A percentile compares a stretch with the other conserved stretches of the same genome.
Evolutionary conservation across 306 rosid genomes (phyloP).

Genomic region (Prunus mongolica): DNA sequence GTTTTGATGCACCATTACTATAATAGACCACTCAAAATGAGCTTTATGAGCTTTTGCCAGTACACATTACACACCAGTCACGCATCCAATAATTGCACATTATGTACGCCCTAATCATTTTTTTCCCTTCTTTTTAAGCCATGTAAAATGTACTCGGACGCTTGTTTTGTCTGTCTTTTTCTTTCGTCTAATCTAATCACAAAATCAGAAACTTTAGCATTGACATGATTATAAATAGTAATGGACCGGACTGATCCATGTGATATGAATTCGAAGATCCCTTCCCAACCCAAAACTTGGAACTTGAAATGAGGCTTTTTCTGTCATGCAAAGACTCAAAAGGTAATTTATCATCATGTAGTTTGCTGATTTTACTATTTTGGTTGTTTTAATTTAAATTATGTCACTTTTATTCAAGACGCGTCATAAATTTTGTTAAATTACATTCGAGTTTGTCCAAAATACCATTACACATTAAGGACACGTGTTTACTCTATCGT

Average conservation of each 20-base stretch:
- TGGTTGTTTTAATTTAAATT: too few species aligned
- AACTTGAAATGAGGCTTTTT: neutral
- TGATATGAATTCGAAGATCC: neutral
- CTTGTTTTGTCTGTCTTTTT: neutral
- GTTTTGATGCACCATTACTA: neutral
- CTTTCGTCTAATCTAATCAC: slow-evolving; percentile 5
- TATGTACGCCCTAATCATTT: neutral
- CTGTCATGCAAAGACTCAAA: too few species aligned
- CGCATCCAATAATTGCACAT: slow-evolving; percentile 5
- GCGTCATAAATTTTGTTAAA: too few species aligned
- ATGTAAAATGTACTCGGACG: neutral
- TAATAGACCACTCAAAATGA: neutral
- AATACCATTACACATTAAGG: too few species aligned
- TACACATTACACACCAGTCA: neutral
- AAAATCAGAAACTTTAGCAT: neutral
- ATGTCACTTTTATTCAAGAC: too few species aligned
- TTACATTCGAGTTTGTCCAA: too few species aligned
- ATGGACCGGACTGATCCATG: neutral
- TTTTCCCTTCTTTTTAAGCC: neutral
- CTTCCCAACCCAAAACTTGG: neutral
- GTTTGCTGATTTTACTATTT: too few species aligned
- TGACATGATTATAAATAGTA: neutral
- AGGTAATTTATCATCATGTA: too few species aligned
- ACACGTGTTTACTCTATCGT: too few species aligned
- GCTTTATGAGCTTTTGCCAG: neutral